Base-by-base conservation (phyloP, 768 basidiomycete genomes). In the Tephrocybe rancida region DNA sequence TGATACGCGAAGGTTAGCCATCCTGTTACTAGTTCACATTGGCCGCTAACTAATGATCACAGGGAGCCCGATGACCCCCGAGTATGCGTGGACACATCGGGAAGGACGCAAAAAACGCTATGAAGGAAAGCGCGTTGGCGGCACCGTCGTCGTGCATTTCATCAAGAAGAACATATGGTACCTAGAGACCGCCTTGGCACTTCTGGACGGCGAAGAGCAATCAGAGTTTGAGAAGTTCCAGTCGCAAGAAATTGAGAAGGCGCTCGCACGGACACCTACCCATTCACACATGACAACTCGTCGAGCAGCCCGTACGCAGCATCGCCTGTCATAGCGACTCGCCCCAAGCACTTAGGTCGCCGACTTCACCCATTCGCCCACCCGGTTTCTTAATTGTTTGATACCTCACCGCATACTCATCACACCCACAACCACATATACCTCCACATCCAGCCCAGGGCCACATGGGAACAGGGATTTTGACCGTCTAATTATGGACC, bases 141-240 rank as follows among this genome's bases (percentile, higher is more conserved):
- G 96, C 5, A 99, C 96, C 2, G 81, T 95, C 42, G 90, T 94
- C 19, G 94, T 99, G 47, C 96, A 99, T 73, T 98, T 92, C 67
- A 88, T 99, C 78, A 99, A 98, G 85, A 89, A 92, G 68, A 86
- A 92, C 59, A 89, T 91, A 73, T 99, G 96, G 96, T 98, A 90
- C 72, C 70, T 95, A 60, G 96, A 99, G 73, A 92, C 95, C 5
- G 92, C 93, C 10, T 72, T 94, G 10, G 94, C 93, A 16, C 75
- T 99, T 22, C 75, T 98, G 25, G 92, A 90, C 48, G 83, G 86
- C n/a, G 83, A 86, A 26, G 87, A 92, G 54, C 72, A 81, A 52
- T 86, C 84, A 9, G 85, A 88, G 60, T 64, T 67, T 21, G 81
- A 82, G 58, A 72, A 71, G 48, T 74, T 70, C 53, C 72, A 73